These are phyloP conservation scores for Yarrowia bubula DNA, from an alignment of 805 yeast species.

Conservation along the genomic window DNA sequence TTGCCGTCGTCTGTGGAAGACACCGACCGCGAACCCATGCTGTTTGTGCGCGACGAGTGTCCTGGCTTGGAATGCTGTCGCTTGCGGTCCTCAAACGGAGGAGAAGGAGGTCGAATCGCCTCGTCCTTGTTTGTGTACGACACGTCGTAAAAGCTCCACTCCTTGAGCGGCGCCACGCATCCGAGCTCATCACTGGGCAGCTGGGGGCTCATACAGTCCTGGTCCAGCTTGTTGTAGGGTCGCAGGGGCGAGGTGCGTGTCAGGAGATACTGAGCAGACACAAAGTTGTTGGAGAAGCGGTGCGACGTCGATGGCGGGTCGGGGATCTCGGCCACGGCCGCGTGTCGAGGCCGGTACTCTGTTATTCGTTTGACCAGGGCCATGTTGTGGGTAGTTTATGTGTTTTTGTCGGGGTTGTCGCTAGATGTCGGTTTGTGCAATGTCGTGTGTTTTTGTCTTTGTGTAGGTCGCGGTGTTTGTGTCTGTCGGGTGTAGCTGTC, in stretches of 20 bases:
- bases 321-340: constrained; percentile 17
- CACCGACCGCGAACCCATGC: constrained; percentile 16
- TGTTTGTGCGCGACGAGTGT: constrained; percentile 13
- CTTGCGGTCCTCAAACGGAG: neutral
- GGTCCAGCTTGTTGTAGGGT: constrained; percentile 1
- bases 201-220: neutral
- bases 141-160: constrained; percentile 22
- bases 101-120: constrained; percentile 13
- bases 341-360: constrained; percentile 24
- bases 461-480: neutral
- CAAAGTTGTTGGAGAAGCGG: constrained; percentile 22
- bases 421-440: too few species aligned
- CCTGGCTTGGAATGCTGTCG: neutral
- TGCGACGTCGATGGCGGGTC: constrained; percentile 20
- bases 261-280: constrained; percentile 6
- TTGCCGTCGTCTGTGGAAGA: neutral
- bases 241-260: constrained; percentile 11
- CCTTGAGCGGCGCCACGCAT: constrained; percentile 1
- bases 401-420: neutral
- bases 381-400: neutral
- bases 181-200: neutral
- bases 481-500: neutral
- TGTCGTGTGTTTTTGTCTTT: neutral
- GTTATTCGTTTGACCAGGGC: constrained; percentile 24
- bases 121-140: constrained; percentile 2